Evolutionary conservation across 202 grass and related monocot species (phyloP).

Genomic region (Zoysia matrella): DNA sequence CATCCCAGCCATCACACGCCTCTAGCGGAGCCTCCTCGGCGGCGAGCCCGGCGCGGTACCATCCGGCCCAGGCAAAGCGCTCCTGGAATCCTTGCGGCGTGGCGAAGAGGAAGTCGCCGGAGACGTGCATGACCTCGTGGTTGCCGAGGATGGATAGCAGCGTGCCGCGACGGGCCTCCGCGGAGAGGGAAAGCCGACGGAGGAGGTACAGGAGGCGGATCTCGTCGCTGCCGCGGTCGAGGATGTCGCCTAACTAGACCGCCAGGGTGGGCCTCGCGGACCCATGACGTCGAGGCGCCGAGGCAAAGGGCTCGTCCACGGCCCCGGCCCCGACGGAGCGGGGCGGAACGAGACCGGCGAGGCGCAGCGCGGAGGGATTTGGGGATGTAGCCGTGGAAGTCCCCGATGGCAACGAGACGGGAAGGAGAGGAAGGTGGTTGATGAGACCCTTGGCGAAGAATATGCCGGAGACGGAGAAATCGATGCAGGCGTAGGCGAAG

Average conservation of each 20-base stretch:
- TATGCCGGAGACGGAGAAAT: slow-evolving; percentile 73
- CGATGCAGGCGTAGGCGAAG: slow-evolving; percentile 92
- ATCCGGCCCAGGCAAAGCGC: slow-evolving; percentile 72
- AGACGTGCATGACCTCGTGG: slow-evolving; percentile 95
- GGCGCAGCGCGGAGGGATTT: slow-evolving; percentile 81
- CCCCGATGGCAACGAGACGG: slow-evolving; percentile 89
- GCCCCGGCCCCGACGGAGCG: background rate
- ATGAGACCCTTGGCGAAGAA: slow-evolving; percentile 55
- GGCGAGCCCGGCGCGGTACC: slow-evolving; percentile 83
- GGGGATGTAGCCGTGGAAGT: slow-evolving; percentile 87
- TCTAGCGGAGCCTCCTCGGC: slow-evolving; percentile 47
- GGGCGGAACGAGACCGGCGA: slow-evolving; percentile 59
- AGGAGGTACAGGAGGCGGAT: slow-evolving; percentile 82
- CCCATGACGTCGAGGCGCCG: slow-evolving; percentile 54
- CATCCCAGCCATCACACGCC: too few species aligned
- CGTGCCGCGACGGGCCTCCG: slow-evolving; percentile 61
- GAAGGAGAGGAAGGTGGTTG: slow-evolving; percentile 57
- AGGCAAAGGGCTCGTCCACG: background rate
- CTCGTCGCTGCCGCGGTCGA: slow-evolving; percentile 95
- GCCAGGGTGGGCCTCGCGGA: slow-evolving; percentile 71
- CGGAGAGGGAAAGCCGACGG: slow-evolving; percentile 66
- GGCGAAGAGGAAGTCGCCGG: slow-evolving; percentile 74
- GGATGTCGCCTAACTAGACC: slow-evolving; percentile 89
- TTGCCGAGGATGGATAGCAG: slow-evolving; percentile 80
- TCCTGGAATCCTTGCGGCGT: slow-evolving; percentile 68